phyloP scores from a whole-genome alignment of 345 rosid genomes.

The Hibiscus mutabilis region DNA sequence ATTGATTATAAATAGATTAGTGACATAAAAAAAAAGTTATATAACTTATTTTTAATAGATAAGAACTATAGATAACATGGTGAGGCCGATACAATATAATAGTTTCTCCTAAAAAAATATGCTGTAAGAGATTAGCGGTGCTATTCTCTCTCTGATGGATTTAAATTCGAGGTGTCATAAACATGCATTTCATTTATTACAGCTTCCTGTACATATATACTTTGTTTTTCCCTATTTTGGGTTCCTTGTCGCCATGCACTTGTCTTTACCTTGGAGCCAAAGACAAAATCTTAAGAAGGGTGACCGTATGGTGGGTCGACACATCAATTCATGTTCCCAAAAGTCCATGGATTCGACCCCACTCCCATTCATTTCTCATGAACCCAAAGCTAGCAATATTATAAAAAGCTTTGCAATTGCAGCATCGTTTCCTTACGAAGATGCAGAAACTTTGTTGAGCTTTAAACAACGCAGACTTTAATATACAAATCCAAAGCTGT shows the following conservation, averaged over 20 bases:
- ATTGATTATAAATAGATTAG: too few species aligned
- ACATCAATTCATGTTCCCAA: slow-evolving; percentile 4
- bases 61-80: too few species aligned
- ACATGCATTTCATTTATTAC: slow-evolving; percentile 1
- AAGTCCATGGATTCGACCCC: slow-evolving; percentile 12
- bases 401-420: background rate
- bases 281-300: slow-evolving; percentile 13
- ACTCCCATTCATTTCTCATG: background rate
- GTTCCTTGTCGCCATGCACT: slow-evolving; percentile 5
- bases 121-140: too few species aligned
- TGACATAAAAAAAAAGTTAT: too few species aligned
- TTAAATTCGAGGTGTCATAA: background rate
- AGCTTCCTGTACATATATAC: background rate
- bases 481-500: background rate
- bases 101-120: too few species aligned
- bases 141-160: too few species aligned
- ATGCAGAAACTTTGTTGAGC: background rate
- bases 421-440: background rate
- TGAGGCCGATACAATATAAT: too few species aligned
- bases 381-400: background rate
- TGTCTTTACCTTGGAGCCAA: slow-evolving; percentile 7
- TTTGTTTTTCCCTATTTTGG: background rate
- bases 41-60: too few species aligned
- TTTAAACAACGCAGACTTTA: background rate
- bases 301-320: slow-evolving; percentile 1